phyloP scores from a whole-genome alignment of 208 protist species.

The Trypanosoma mega region DNA sequence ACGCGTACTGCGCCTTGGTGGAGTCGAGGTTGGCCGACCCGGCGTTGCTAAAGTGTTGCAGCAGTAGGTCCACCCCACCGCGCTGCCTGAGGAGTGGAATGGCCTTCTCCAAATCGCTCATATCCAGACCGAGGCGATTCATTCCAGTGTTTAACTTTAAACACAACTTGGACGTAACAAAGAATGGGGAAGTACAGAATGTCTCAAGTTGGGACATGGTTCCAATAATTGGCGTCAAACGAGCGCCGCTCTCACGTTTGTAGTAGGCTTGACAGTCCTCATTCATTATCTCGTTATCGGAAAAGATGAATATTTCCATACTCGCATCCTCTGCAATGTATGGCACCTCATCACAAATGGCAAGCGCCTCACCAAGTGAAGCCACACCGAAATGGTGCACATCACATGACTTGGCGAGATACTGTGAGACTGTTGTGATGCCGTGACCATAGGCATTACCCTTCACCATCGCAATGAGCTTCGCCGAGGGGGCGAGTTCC shows the following conservation, averaged over 20 bases:
- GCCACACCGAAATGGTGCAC: constrained; percentile 48
- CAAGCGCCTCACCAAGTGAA: constrained; percentile 46
- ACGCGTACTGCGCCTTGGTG: constrained; percentile 28
- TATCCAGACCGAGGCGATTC: constrained; percentile 43
- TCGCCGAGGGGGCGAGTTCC: constrained; percentile 36
- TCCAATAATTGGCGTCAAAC: constrained; percentile 36
- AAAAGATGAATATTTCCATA: constrained; percentile 43
- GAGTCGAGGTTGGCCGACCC: constrained; percentile 39
- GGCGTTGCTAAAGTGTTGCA: constrained; percentile 57
- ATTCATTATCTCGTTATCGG: constrained; percentile 47
- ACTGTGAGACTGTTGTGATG: constrained; percentile 35
- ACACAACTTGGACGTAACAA: constrained; percentile 42
- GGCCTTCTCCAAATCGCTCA: constrained; percentile 28
- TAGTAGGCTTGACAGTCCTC: constrained; percentile 40
- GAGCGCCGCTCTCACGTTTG: constrained; percentile 25
- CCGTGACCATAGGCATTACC: constrained; percentile 58
- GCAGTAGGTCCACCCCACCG: constrained; percentile 40
- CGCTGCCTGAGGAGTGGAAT: constrained; percentile 35
- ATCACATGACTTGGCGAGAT: constrained; percentile 33
- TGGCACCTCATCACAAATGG: constrained; percentile 11
- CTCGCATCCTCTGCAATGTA: constrained; percentile 11
- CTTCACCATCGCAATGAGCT: constrained; percentile 57
- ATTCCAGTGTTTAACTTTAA: constrained; percentile 60
- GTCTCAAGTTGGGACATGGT: constrained; percentile 34
- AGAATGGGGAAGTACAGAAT: constrained; percentile 33